A percentile compares a stretch with the other conserved stretches of the same genome.
phyloP scores from a whole-genome alignment of 352 stramenopile species.

The Pythium sukuiense region DNA sequence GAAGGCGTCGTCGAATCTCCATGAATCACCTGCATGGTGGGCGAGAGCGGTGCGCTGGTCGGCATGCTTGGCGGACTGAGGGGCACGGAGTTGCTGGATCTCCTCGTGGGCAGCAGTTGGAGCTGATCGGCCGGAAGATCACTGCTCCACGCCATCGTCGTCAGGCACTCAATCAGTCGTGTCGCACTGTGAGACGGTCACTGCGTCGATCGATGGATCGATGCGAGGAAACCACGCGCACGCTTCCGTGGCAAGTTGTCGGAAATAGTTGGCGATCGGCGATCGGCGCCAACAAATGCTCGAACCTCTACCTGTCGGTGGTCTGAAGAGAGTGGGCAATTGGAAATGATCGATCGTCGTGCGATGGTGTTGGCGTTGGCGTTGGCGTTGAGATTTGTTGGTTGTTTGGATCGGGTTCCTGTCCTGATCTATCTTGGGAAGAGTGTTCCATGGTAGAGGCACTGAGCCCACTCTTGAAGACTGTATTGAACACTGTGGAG shows the following conservation, averaged over 20 bases:
- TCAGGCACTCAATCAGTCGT: neutral
- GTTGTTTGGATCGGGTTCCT: neutral
- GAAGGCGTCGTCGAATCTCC: neutral
- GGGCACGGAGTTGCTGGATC: slow-evolving; percentile 10
- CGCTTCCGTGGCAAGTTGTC: neutral
- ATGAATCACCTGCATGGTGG: neutral
- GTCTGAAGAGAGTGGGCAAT: neutral
- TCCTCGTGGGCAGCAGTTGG: slow-evolving; percentile 2
- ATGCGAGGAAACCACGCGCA: neutral
- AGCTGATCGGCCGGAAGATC: neutral
- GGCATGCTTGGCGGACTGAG: slow-evolving; percentile 1
- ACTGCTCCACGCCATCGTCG: slow-evolving; percentile 3
- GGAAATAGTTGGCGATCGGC: neutral
- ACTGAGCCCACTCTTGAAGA: neutral
- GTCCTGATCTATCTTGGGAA: slow-evolving; percentile 5
- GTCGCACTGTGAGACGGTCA: neutral
- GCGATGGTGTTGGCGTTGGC: too few relatives aligned
- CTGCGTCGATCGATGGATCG: too few relatives aligned
- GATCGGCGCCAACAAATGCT: neutral
- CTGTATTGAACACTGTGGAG: slow-evolving; percentile 8
- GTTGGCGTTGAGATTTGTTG: too few relatives aligned
- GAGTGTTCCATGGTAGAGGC: neutral
- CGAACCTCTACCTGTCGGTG: neutral
- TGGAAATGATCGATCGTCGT: neutral
- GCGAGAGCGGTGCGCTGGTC: slow-evolving; percentile 8